Evolutionary conservation across 2,329 filamentous ascomycete genomes (phyloP), one percentile per base, ranked within the genome.

Genomic region (Chrysosporium keratinophilum): DNA sequence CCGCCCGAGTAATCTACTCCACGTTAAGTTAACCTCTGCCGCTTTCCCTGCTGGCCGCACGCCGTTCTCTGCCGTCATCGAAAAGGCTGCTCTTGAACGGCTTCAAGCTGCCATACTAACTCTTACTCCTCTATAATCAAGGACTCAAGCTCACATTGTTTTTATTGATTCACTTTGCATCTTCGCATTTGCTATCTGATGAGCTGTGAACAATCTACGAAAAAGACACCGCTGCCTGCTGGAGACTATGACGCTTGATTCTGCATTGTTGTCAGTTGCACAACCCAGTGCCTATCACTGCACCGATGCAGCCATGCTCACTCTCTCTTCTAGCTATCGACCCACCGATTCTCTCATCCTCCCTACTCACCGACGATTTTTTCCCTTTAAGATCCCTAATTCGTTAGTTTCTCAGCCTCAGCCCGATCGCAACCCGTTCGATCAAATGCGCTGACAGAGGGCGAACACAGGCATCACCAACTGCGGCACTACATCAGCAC

Each of bases 401-500:
- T 79, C 80, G 81, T 86, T 71, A 60, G 79, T 70, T 53, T 54
- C 48, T 15, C 44, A 12, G 20, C 14, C 5, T 12, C 20, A 40
- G 50, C 10, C n/a, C 23, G 10, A 19, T 33, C 7, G 37, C 56
- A 17, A 23, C 41, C n/a, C 20, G 11, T 23, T 7, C 49, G 11
- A 11, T 12, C n/a, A 23, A 2, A 5, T 31, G 35, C 51, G 42
- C 50, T 52, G 34, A 52, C 39, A 50, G 4, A 37, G 46, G 20
- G 19, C 39, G 60, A 44, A 56, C 57, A 47, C 61, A 73, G 71
- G 55, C 70, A 74, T 57, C 66, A 65, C 55, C 71, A 74, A 72
- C 77, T 98, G 44, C 87, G 91, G 53, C 91, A 94, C 61, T 83
- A 95, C 61, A 86, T 97, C 66, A 91, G 87, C 68, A 85, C 84